Base-by-base conservation (phyloP, 78 protist species). In the Dictyostelium firmibasis region DNA sequence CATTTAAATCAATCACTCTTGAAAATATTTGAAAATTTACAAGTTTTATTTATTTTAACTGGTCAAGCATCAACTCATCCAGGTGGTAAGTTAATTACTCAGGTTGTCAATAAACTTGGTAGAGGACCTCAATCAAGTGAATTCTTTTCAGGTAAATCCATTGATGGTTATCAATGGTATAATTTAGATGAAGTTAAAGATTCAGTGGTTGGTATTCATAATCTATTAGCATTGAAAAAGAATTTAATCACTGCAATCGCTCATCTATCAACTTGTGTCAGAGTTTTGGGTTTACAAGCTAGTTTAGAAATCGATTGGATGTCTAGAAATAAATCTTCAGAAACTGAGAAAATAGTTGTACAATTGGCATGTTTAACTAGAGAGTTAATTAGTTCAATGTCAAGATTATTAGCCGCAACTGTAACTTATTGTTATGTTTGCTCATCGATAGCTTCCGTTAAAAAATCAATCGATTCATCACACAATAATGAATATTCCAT, bases 281-380 rank as follows among this genome's bases (percentile, higher is more conserved):
- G 94, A n/a, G 94, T 89, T 1, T 47, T 89, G 23, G 94, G 94
- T 44, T 33, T 89, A 31, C 94, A 89, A 35, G 94, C 94, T 4
- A 69, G 83, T 29, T 27, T 89, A 3, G 94, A 89, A 47, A 85
- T 84, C 11, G 94, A 89, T 38, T 89, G 94, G 94, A 89, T 89
- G 94, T 33, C 94, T 4, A 62, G 94, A 67, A 89, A 89, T 25
- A 62, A 67, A 50, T 41, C 94, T 9, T 67, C 94, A 2, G 94
- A 89, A 25, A 74, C 86, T 16, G 94, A 89, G 33, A 81, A 78
- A 2, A 50, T 89, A 0, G 87, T 89, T 4, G 94, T 89, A 18
- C 94, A 89, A 47, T 33, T 89, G n/a, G 62, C 94, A 1, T 20
- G 25, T 69, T 29, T 89, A 10, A 60, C 87, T 0, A 60, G 75